Conservation (phyloP, 78 protist species). For the Bodo saltans region DNA sequence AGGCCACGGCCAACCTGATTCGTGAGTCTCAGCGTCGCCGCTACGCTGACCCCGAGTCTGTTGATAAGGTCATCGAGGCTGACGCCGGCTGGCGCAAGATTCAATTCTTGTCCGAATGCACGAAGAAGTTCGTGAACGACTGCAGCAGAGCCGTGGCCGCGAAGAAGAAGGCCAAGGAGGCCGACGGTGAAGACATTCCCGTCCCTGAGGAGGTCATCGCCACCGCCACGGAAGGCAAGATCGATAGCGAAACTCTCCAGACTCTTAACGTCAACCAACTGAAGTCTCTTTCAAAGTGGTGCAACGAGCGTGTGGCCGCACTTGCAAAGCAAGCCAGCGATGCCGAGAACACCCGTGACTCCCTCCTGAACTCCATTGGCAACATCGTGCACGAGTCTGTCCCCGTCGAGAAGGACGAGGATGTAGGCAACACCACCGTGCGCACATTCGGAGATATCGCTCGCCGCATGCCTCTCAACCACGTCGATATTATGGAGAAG, state of each 20-base stretch:
- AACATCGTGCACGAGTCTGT: conserved; percentile 87
- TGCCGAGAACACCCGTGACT: conserved; percentile 29
- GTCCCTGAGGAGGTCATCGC: neutral
- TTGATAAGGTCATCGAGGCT: conserved; percentile 67
- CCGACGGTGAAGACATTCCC: neutral
- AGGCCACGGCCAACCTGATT: conserved; percentile 75
- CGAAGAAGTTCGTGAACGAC: conserved; percentile 10
- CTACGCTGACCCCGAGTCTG: conserved; percentile 45
- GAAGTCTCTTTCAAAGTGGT: conserved; percentile 28
- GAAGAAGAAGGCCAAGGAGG: conserved; percentile 35
- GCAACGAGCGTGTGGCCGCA: neutral
- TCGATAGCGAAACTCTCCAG: neutral
- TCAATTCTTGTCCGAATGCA: neutral
- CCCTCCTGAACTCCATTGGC: conserved; percentile 62
- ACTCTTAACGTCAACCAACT: conserved; percentile 13
- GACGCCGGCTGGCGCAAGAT: conserved; percentile 63
- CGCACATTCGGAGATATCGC: conserved; percentile 21
- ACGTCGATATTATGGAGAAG: conserved; percentile 59
- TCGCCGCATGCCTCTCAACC: conserved; percentile 39
- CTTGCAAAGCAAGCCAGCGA: conserved; percentile 4
- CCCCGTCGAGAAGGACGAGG: conserved; percentile 76
- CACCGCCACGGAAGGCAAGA: conserved; percentile 3
- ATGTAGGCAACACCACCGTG: conserved; percentile 37
- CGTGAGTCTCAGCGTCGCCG: conserved; percentile 87
- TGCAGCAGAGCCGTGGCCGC: conserved; percentile 45